phyloP scores from a whole-genome alignment of 768 basidiomycete species.

The Termitomyces sp. region DNA sequence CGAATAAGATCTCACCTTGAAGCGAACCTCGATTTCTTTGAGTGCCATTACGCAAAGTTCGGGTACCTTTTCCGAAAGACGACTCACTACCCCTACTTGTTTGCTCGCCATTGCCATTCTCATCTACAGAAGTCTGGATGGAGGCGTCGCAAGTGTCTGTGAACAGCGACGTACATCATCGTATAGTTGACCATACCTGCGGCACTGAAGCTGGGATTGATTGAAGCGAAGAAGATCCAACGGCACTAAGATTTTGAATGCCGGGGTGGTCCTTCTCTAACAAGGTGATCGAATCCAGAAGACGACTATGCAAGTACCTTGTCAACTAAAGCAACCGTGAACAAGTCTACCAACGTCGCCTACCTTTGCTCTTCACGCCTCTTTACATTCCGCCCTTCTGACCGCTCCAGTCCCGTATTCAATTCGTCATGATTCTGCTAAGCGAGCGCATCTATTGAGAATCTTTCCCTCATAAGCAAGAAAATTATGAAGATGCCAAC shows the following conservation, averaged over 20 bases:
- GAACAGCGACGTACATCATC: conserved; percentile 44
- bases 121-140: conserved; percentile 11
- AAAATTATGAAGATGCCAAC: conserved; percentile 28
- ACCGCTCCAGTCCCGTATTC: conserved; percentile 52
- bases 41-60: conserved; percentile 31
- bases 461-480: conserved; percentile 26
- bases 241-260: conserved; percentile 22
- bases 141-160: conserved; percentile 47
- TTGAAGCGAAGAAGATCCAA: conserved; percentile 22
- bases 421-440: conserved; percentile 60
- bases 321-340: conserved; percentile 1
- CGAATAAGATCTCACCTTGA: conserved; percentile 40
- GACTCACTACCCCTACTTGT: neutral
- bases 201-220: conserved; percentile 48
- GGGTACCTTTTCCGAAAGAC: neutral
- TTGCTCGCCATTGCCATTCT: neutral
- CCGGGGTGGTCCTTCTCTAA: conserved; percentile 46
- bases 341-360: conserved; percentile 22
- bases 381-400: conserved; percentile 62
- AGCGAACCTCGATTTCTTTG: conserved; percentile 18
- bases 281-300: conserved; percentile 62
- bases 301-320: conserved; percentile 33
- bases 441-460: conserved; percentile 23
- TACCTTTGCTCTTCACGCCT: conserved; percentile 66
- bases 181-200: conserved; percentile 42